A percentile compares a stretch with the other conserved stretches of the same genome.
Conservation (phyloP, 768 basidiomycete genomes). For the Hypholoma fasciculare region DNA sequence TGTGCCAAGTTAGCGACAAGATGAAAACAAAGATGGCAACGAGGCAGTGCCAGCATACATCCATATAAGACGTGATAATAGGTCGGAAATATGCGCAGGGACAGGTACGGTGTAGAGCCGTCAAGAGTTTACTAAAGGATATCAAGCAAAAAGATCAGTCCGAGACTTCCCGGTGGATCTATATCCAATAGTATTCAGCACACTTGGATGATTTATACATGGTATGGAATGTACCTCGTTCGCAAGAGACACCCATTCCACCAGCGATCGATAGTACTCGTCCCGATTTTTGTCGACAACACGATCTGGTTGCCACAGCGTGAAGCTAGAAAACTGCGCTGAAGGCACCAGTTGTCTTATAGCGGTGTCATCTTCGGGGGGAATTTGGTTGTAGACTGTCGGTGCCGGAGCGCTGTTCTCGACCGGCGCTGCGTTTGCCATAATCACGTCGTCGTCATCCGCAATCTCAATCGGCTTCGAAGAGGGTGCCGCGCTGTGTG, state of each 20-base stretch:
- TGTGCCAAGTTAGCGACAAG: too few species aligned
- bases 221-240: slow-evolving; percentile 45
- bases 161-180: too few species aligned
- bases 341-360: slow-evolving; percentile 43
- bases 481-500: slow-evolving; percentile 22
- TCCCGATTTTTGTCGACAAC: slow-evolving; percentile 69
- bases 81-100: too few species aligned
- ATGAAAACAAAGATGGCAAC: too few species aligned
- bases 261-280: slow-evolving; percentile 67
- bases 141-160: too few species aligned
- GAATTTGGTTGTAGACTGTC: not conserved
- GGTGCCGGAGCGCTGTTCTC: not conserved
- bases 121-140: too few species aligned
- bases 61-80: too few species aligned
- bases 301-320: slow-evolving; percentile 77
- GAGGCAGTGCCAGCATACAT: too few species aligned
- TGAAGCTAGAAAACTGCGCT: slow-evolving; percentile 63
- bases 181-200: too few species aligned
- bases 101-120: too few species aligned
- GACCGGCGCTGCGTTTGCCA: slow-evolving; percentile 5
- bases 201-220: not conserved
- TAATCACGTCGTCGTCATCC: slow-evolving; percentile 24
- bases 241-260: slow-evolving; percentile 71
- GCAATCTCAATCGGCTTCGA: slow-evolving; percentile 24
- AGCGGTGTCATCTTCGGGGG: slow-evolving; percentile 13